These are phyloP conservation scores for Pseudogymnoascus sp. DNA, from an alignment of 2,329 filamentous ascomycete species.

Conservation along the genomic window DNA sequence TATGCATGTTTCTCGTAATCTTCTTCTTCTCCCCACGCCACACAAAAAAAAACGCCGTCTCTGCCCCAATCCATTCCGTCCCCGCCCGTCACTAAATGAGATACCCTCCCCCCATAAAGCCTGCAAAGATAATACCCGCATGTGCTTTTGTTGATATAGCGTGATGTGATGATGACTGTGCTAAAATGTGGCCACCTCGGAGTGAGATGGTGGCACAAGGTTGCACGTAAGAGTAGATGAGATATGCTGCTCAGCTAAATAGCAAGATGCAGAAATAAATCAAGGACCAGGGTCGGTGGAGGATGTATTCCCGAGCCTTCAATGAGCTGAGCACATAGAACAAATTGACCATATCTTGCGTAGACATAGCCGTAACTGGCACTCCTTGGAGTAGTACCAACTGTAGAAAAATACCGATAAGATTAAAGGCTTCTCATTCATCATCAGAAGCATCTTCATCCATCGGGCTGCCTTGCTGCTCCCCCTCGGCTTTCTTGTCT, in stretches of 20 bases:
- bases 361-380: background rate
- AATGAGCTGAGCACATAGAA: background rate
- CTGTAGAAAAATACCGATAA: background rate
- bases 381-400: background rate
- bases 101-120: background rate
- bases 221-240: background rate
- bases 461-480: background rate
- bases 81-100: background rate
- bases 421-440: background rate
- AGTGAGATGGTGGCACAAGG: background rate
- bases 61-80: background rate
- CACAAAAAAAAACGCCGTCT: slow-evolving; percentile 1
- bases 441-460: background rate
- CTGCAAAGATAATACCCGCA: background rate
- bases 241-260: background rate
- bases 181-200: background rate
- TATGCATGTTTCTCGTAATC: slow-evolving; percentile 6
- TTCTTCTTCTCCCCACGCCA: background rate
- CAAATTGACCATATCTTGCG: background rate
- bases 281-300: background rate
- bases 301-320: background rate
- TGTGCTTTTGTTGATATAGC: background rate
- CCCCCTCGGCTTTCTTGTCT: background rate
- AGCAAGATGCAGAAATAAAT: background rate
- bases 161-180: background rate